Conservation (phyloP, 768 basidiomycete genomes). For the Boletus rubropictus region DNA sequence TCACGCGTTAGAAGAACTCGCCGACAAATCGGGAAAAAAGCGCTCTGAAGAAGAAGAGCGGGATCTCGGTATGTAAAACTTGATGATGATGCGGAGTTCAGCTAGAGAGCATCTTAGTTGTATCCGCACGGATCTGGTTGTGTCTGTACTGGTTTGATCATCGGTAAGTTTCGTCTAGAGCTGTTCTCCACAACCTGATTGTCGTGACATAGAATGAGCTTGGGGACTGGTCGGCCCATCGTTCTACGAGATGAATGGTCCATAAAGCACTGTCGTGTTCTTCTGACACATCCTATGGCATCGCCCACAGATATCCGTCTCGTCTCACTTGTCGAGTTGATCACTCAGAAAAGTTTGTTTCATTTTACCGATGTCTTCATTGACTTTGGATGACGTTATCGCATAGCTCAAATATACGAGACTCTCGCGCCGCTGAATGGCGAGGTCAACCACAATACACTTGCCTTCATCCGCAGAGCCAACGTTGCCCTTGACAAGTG, state of each 20-base stretch:
- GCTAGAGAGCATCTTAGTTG: conserved; percentile 44
- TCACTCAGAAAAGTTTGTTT: conserved; percentile 79
- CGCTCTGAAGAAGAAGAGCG: conserved; percentile 79
- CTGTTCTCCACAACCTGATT: conserved; percentile 7
- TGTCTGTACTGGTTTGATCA: conserved; percentile 97
- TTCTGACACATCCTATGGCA: conserved; percentile 80
- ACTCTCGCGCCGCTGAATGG: conserved; percentile 82
- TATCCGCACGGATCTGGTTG: conserved; percentile 90
- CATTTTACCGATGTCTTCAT: not conserved
- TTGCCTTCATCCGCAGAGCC: conserved; percentile 83
- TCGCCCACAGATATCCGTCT: conserved; percentile 88
- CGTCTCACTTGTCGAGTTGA: conserved; percentile 81
- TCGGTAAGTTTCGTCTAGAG: conserved; percentile 51
- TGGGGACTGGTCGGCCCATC: conserved; percentile 87
- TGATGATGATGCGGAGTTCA: not conserved
- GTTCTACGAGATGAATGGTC: conserved; percentile 86
- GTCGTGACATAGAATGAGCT: conserved; percentile 59
- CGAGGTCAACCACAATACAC: conserved; percentile 76
- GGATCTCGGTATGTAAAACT: conserved; percentile 57
- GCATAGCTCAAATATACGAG: conserved; percentile 85
- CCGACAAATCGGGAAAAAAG: conserved; percentile 59
- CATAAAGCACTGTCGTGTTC: conserved; percentile 74
- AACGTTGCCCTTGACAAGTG: conserved; percentile 84
- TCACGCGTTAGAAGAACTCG: conserved; percentile 86
- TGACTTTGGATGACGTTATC: conserved; percentile 2